Conservation (phyloP, 2,329 filamentous ascomycete species). For the Xylariales sp. region DNA sequence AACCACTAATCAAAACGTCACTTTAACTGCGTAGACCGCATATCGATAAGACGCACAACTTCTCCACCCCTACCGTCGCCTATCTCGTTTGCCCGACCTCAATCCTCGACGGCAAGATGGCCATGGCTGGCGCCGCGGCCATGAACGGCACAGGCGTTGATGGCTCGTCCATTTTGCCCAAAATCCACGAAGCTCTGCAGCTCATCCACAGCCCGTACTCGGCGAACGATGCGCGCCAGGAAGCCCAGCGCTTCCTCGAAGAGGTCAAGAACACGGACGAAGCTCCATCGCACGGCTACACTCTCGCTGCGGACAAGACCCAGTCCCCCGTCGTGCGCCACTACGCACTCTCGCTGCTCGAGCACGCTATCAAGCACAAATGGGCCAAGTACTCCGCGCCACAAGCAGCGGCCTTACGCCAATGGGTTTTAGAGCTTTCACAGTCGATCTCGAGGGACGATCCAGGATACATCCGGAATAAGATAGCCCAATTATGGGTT, state of each 20-base stretch:
- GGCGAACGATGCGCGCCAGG: constrained; percentile 72
- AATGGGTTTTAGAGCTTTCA: constrained; percentile 66
- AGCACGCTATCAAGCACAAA: constrained; percentile 81
- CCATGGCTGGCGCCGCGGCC: constrained; percentile 26
- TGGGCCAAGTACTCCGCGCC: constrained; percentile 70
- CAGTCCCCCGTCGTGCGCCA: constrained; percentile 83
- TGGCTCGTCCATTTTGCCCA: constrained; percentile 47
- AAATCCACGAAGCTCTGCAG: constrained; percentile 80
- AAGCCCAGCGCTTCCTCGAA: constrained; percentile 84
- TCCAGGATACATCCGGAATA: constrained; percentile 82
- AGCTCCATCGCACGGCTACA: constrained; percentile 81
- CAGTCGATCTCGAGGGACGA: constrained; percentile 67
- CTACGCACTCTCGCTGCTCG: constrained; percentile 88
- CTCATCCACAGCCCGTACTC: constrained; percentile 82
- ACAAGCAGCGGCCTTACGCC: constrained; percentile 64
- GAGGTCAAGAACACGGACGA: constrained; percentile 73
- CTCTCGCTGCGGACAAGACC: constrained; percentile 68
- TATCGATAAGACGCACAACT: no score
- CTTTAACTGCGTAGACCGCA: no score
- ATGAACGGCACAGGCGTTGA: constrained; percentile 32
- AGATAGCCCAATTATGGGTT: constrained; percentile 90
- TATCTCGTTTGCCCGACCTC: no score
- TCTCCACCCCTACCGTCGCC: no score
- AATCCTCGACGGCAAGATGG: constrained; percentile 21
- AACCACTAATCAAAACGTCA: no score